Base-by-base conservation (phyloP, 176 grass and related monocot species). In the Avena sativa region DNA sequence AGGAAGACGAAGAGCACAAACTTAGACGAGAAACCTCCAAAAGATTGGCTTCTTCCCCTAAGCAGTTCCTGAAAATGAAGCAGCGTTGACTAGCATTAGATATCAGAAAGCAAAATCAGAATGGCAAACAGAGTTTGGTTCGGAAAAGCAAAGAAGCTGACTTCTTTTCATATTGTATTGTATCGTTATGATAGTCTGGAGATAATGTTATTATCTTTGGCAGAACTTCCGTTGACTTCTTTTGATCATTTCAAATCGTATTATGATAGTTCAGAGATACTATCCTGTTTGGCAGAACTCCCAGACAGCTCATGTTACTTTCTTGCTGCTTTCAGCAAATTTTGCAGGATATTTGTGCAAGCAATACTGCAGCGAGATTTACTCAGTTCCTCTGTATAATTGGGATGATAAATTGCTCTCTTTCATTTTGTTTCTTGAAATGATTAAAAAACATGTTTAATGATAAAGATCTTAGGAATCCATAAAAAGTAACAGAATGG, bases 31-130 rank as follows among this genome's bases (percentile, higher is more conserved):
- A 91, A 99, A 69, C 92, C 92, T 8, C 26, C 47, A 28, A 26
- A 21, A 77, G 69, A 55, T 12, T 15, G 36, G 71, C 79, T 73
- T 89, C 49, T 78, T 65, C 87, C 83, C 62, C 68, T 87, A 47
- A 91, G 78, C 23, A 81, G 65, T 78, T 90, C 92, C 89, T 94
- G 87, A 74, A 93, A 91, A 63, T 48, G 14, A 72, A 81, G 32
- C 26, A 81, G 15, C 13, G 16, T 81, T 30, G n/a, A 46, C 43
- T 60, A 51, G 25, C 1, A 43, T 91, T 76, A 85, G 69, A 61
- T 11, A 85, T 53, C 40, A 66, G 8, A 85, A 69, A 84, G 20
- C 8, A 34, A 49, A 75, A 20, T 43, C 56, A 23, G 9, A 84
- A 58, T 44, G 28, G 57, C 47, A 57, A 79, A 71, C 55, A 63